Percentiles rank a stretch among this genome's conserved stretches.
These are phyloP conservation scores for Wickerhamiella nectarea DNA, from an alignment of 805 yeast genomes.

Conservation along the genomic window DNA sequence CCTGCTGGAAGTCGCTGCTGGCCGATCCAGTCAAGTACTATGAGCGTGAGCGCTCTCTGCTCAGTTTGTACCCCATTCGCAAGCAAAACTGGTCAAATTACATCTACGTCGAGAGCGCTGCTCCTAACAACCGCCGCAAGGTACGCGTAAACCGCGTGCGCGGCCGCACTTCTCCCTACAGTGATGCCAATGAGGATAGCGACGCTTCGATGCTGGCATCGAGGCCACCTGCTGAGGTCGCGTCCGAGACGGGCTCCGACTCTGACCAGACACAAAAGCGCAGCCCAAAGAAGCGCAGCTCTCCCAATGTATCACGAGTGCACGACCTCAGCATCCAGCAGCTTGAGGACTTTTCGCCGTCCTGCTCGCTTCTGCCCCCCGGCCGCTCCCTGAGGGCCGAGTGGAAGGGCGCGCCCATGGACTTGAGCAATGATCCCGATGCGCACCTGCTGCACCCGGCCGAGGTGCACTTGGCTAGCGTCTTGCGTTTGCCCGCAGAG, in stretches of 20 bases:
- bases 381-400: conserved; percentile 70
- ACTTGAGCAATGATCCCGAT: conserved; percentile 64
- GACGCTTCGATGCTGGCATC: conserved; percentile 6
- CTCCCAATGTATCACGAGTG: conserved; percentile 19
- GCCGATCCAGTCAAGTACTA: conserved; percentile 23
- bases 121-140: conserved; percentile 9
- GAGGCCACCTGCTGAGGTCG: conserved; percentile 3
- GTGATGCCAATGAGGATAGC: background rate
- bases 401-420: conserved; percentile 99
- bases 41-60: conserved; percentile 22
- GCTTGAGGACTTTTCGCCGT: conserved; percentile 75
- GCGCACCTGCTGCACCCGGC: conserved; percentile 73
- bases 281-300: conserved; percentile 9
- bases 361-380: conserved; percentile 47
- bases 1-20: conserved; percentile 22
- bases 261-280: conserved; percentile 5
- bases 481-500: conserved; percentile 76
- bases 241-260: conserved; percentile 2
- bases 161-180: conserved; percentile 5
- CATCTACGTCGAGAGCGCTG: conserved; percentile 13
- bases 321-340: conserved; percentile 28
- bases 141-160: conserved; percentile 11
- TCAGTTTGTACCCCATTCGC: conserved; percentile 23
- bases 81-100: conserved; percentile 24
- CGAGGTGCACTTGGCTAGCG: conserved; percentile 72